phyloP scores from a whole-genome alignment of 768 basidiomycete species.

The Lactarius psammicola region DNA sequence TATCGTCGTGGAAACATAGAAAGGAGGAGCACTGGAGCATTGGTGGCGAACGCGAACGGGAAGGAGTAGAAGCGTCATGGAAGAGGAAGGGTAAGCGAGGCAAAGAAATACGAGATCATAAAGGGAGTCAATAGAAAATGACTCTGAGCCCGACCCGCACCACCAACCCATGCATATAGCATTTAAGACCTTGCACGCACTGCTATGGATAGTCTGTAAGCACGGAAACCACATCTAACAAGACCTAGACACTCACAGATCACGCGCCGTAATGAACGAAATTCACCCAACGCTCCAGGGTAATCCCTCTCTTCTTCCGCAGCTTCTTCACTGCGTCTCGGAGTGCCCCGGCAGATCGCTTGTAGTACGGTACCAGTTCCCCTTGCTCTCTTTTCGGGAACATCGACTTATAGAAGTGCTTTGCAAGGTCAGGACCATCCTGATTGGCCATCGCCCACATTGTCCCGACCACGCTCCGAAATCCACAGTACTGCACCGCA shows the following conservation, averaged over 20 bases:
- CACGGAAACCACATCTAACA: neutral
- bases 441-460: neutral
- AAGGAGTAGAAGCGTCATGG: no score
- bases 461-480: slow-evolving; percentile 6
- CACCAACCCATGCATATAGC: no score
- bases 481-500: neutral
- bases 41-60: no score
- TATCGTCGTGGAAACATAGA: no score
- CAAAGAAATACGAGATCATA: no score
- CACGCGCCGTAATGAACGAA: neutral
- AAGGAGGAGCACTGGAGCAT: no score
- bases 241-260: neutral
- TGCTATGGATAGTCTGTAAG: neutral
- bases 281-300: neutral
- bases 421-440: neutral
- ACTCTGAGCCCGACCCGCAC: no score
- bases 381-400: neutral
- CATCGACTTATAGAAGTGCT: neutral
- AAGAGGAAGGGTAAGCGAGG: no score
- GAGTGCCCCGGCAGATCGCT: neutral
- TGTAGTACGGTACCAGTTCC: neutral
- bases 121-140: no score
- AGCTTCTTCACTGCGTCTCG: neutral
- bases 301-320: neutral
- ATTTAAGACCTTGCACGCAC: no score